A percentile compares a stretch with the other conserved stretches of the same genome.
phyloP scores from a whole-genome alignment of 768 basidiomycete genomes.

The Pisolithus marmoratus region DNA sequence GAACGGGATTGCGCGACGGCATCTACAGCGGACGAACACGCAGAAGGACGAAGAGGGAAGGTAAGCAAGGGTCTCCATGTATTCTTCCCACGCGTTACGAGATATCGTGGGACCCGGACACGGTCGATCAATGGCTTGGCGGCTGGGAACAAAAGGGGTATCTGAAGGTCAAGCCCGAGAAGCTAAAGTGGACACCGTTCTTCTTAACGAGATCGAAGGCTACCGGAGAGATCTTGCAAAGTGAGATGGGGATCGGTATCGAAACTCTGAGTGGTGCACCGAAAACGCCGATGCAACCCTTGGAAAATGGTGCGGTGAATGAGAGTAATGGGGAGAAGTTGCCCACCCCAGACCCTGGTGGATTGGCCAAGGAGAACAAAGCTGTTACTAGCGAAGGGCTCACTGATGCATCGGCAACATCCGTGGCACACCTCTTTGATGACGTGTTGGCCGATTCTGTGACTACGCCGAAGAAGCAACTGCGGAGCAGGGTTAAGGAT shows the following conservation, averaged over 20 bases:
- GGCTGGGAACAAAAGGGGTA: slow-evolving; percentile 79
- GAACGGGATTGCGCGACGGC: slow-evolving; percentile 58
- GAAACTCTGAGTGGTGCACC: slow-evolving; percentile 5
- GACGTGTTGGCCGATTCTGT: slow-evolving; percentile 16
- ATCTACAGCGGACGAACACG: slow-evolving; percentile 48
- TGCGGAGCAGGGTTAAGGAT: slow-evolving; percentile 11
- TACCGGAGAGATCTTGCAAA: slow-evolving; percentile 23
- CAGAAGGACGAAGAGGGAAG: slow-evolving; percentile 36
- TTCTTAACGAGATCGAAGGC: slow-evolving; percentile 48
- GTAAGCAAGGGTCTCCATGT: slow-evolving; percentile 46
- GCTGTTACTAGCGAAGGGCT: background rate
- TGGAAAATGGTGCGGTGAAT: slow-evolving; percentile 15
- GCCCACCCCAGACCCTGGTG: slow-evolving; percentile 8
- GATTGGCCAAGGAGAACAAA: slow-evolving; percentile 12
- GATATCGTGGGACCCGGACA: slow-evolving; percentile 66
- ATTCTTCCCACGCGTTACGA: slow-evolving; percentile 65
- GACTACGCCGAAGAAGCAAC: slow-evolving; percentile 16
- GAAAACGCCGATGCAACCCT: slow-evolving; percentile 11
- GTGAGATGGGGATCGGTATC: slow-evolving; percentile 10
- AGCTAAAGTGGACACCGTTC: slow-evolving; percentile 94
- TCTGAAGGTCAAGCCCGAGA: slow-evolving; percentile 69
- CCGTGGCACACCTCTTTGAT: slow-evolving; percentile 29
- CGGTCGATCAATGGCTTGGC: slow-evolving; percentile 58
- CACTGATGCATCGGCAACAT: slow-evolving; percentile 7
- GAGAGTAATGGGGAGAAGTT: slow-evolving; percentile 13